Evolutionary conservation across 2,329 filamentous ascomycete genomes (phyloP), one percentile per base, ranked within the genome.

Genomic region (Stachybotrys echinatus): DNA sequence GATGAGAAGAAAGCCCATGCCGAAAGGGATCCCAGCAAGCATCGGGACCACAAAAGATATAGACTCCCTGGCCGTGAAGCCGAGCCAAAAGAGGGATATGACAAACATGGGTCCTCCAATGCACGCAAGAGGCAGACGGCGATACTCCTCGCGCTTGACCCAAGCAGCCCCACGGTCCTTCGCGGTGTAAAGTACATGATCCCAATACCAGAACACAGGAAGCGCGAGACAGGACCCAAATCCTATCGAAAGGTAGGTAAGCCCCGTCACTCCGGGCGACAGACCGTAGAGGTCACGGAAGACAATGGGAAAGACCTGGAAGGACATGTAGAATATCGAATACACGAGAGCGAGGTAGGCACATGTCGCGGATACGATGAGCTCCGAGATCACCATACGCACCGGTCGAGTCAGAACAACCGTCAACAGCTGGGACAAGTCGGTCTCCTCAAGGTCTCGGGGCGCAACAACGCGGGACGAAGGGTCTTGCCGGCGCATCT

Each of bases 281-380:
- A 90, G 80, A 23, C 72, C 70, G 64, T 90, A 90, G 4, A 83
- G 62, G 21, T 68, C 62, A 54, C 78, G 71, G 64, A 89, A 92
- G 54, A 90, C 86, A 52, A 85, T 74, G 2, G 84, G 84, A 63
- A 85, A 92, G 3, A 86, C 85, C 63, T 89, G 83, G 58, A 92
- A 89, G 61, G 83, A 89, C 68, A 92, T 88, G 73, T 81, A 80
- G 60, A 80, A 80, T 56, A 80, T 78, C 45, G 73, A 78, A 61
- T 90, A 92, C 31, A 83, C 77, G 23, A 92, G 73, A 31, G 88
- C 83, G 12, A 91, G 73, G 65, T 90, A 92, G 60, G 81, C 62
- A 64, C 84, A 89, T 1, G 79, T 81, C 45, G 83, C 85, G 21
- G 84, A 74, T 7, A 92, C 87, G 46, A 92, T 87, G 45, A 85